Conservation (phyloP, 805 yeast genomes). For the Pichia gijzeniarum region DNA sequence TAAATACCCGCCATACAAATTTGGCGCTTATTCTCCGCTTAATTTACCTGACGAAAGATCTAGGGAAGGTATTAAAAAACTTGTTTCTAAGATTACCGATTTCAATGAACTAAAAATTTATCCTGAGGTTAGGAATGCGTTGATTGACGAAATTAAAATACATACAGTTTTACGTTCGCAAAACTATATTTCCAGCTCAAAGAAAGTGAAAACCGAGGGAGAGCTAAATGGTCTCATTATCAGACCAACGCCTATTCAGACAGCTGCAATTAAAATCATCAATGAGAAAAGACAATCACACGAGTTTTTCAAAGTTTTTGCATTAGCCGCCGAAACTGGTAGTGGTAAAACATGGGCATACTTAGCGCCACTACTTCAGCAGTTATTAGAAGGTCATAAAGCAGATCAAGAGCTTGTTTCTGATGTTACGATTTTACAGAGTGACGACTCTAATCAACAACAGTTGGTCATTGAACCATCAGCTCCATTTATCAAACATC, state of each 20-base stretch:
- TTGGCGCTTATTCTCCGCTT: slow-evolving; percentile 46
- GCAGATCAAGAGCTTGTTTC: slow-evolving; percentile 15
- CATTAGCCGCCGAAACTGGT: slow-evolving; percentile 95
- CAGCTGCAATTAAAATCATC: slow-evolving; percentile 60
- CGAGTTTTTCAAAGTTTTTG: slow-evolving; percentile 49
- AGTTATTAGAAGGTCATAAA: slow-evolving; percentile 47
- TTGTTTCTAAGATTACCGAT: slow-evolving; percentile 46
- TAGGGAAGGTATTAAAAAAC: slow-evolving; percentile 31
- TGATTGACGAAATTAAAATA: slow-evolving; percentile 46
- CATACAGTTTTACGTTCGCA: slow-evolving; percentile 38
- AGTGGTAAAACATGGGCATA: slow-evolving; percentile 96
- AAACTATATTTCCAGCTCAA: slow-evolving; percentile 24
- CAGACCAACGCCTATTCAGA: slow-evolving; percentile 76
- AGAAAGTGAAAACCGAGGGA: slow-evolving; percentile 27
- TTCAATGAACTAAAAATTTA: slow-evolving; percentile 64
- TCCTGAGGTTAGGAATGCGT: slow-evolving; percentile 58
- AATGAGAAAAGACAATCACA: slow-evolving; percentile 33
- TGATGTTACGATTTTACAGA: slow-evolving; percentile 1
- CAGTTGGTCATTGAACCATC: background rate
- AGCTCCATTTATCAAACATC: slow-evolving; percentile 17
- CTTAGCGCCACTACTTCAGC: slow-evolving; percentile 66
- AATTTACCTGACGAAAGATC: slow-evolving; percentile 33
- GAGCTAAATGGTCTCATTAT: slow-evolving; percentile 34
- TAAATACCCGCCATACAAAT: slow-evolving; percentile 30
- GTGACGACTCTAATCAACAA: background rate